Base-by-base conservation (phyloP, 2,329 filamentous ascomycete genomes). In the Fusarium continuum region DNA sequence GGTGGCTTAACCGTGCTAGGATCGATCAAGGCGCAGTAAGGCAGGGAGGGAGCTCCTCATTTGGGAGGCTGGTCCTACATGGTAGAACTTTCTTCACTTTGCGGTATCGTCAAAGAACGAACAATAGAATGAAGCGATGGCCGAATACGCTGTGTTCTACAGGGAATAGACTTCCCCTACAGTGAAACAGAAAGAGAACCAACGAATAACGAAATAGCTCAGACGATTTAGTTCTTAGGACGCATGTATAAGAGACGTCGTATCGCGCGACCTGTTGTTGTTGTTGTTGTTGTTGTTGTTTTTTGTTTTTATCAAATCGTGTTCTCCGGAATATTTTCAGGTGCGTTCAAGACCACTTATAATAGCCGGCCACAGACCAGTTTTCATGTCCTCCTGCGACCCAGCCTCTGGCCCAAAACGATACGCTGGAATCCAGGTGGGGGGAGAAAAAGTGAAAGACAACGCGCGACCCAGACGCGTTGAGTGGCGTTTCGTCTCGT, bases 51-150 rank as follows among this genome's bases (percentile, higher is more conserved):
- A 61, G 43, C 32, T 46, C 39, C 40, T 16, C 29, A 35, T 32
- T 36, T 52, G 41, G 53, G 44, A 61, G 46, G 41, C 51, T 32
- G 34, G 34, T 20, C 44, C 34, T 39, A 64, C 36, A 67, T 35
- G 38, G 67, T 70, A 70, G 67, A 69, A 64, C 51, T 48, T 44
- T 49, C 59, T 59, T 64, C 56, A 45, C 45, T 52, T 69, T 64
- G 64, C 59, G 56, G 49, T 26, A 48, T 59, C 57, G 49, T 68
- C 53, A 49, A 54, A 48, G 47, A 59, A 66, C 54, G 54, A 63
- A 55, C 53, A 55, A 43, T 50, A 55, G 50, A 62, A 70, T 44
- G 68, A 70, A 61, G 66, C 54, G 54, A 70, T 59, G 64, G 70
- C 34, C 34, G 20, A 43, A 48, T 23, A 46, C 32, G 13, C 14